Percentiles rank a stretch among this genome's conserved stretches.
Evolutionary conservation across 2,329 filamentous ascomycete species (phyloP).

Genomic region (Ascochyta pisi): DNA sequence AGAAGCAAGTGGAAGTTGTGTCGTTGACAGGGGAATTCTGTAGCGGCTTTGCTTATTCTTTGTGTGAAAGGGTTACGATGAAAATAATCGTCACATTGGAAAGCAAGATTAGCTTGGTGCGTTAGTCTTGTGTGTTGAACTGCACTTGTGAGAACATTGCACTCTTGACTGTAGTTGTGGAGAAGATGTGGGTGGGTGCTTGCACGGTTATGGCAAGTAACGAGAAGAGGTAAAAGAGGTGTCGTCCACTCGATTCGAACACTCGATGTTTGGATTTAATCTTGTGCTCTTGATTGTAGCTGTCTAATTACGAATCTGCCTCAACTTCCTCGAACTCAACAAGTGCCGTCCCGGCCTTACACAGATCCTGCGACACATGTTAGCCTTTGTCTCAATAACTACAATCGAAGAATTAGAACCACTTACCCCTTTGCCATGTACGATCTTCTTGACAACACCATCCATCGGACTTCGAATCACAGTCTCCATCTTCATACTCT

Average conservation of each 20-base stretch:
- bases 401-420: background rate
- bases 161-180: too few relatives aligned
- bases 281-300: background rate
- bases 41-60: too few relatives aligned
- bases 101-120: too few relatives aligned
- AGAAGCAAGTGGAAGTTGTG: too few relatives aligned
- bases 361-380: conserved; percentile 36
- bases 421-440: conserved; percentile 57
- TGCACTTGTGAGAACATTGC: too few relatives aligned
- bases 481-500: conserved; percentile 64
- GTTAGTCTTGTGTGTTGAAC: too few relatives aligned
- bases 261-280: background rate
- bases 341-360: conserved; percentile 55
- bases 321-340: conserved; percentile 39
- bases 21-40: too few relatives aligned
- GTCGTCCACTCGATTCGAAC: background rate
- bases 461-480: conserved; percentile 59
- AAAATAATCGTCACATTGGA: too few relatives aligned
- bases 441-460: conserved; percentile 56
- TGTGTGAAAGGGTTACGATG: too few relatives aligned
- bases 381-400: conserved; percentile 7
- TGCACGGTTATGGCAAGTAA: background rate
- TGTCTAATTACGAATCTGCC: background rate
- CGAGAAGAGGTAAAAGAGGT: background rate
- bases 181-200: too few relatives aligned